A percentile compares a stretch with the other conserved stretches of the same genome.
These are phyloP conservation scores for Spencermartinsiella ligniputridi DNA, from an alignment of 1,139 yeast species.

Conservation along the genomic window DNA sequence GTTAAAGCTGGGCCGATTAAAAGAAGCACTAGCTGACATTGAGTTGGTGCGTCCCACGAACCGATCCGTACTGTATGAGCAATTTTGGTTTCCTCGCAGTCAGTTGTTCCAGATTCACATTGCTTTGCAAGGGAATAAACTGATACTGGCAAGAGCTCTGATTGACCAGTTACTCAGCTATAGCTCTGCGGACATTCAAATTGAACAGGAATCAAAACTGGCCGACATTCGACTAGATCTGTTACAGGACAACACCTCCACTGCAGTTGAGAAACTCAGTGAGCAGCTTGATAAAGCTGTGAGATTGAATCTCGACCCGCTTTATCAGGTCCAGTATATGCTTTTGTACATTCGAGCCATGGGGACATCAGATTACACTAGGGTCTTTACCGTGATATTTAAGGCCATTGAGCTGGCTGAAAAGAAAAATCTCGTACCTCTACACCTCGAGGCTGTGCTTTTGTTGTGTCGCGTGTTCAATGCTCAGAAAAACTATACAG, in stretches of 20 bases:
- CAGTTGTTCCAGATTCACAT: slow-evolving; percentile 17
- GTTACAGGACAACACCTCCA: slow-evolving; percentile 15
- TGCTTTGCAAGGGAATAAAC: slow-evolving; percentile 16
- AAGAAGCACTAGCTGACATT: slow-evolving; percentile 3
- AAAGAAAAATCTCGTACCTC: slow-evolving; percentile 19
- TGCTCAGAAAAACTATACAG: slow-evolving; percentile 18
- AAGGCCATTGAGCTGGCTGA: slow-evolving; percentile 23
- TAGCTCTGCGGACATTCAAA: slow-evolving; percentile 11
- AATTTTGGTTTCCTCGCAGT: slow-evolving; percentile 23
- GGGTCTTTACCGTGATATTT: slow-evolving; percentile 24
- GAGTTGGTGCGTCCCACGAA: background rate
- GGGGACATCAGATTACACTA: slow-evolving; percentile 15
- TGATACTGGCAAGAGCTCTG: slow-evolving; percentile 16
- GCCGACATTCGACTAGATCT: slow-evolving; percentile 19
- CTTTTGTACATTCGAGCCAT: slow-evolving; percentile 22
- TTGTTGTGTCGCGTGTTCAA: slow-evolving; percentile 23
- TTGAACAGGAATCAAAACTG: slow-evolving; percentile 15
- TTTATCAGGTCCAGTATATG: slow-evolving; percentile 22
- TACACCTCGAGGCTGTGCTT: slow-evolving; percentile 24
- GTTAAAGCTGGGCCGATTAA: slow-evolving; percentile 3
- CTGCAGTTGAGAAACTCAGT: slow-evolving; percentile 15
- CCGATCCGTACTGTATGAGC: slow-evolving; percentile 18
- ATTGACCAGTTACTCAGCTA: slow-evolving; percentile 18
- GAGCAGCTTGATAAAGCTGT: slow-evolving; percentile 13
- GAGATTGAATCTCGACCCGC: slow-evolving; percentile 20